A percentile compares a stretch with the other conserved stretches of the same genome.
Evolutionary conservation across 345 rosid species (phyloP).

Genomic region (Gossypium australe): DNA sequence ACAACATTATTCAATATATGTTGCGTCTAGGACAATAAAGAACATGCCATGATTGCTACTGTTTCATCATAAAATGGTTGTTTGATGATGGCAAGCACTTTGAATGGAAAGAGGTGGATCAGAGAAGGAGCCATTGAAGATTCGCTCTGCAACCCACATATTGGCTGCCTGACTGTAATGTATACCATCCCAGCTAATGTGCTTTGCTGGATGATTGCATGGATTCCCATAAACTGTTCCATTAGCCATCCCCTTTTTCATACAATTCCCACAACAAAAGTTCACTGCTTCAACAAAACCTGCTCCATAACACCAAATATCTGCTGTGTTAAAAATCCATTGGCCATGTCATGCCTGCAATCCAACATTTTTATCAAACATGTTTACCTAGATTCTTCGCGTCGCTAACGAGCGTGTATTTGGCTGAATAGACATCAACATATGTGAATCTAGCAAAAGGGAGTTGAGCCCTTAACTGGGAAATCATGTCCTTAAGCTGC

Average conservation of each 20-base stretch:
- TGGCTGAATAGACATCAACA: constrained; percentile 64
- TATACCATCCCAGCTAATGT: constrained; percentile 79
- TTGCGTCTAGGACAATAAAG: not conserved
- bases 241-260: constrained; percentile 49
- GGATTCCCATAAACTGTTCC: constrained; percentile 64
- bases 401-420: constrained; percentile 40
- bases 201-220: constrained; percentile 44
- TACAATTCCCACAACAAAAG: constrained; percentile 75
- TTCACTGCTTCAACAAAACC: constrained; percentile 61
- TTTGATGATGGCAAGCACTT: constrained; percentile 19
- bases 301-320: constrained; percentile 17
- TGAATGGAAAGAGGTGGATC: constrained; percentile 32
- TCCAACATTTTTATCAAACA: not conserved
- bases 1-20: not conserved
- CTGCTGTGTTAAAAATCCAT: not conserved
- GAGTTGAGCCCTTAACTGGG: constrained; percentile 36
- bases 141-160: constrained; percentile 35
- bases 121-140: constrained; percentile 47
- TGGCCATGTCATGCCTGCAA: not conserved
- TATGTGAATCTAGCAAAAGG: constrained; percentile 46
- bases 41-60: not conserved
- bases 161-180: constrained; percentile 66
- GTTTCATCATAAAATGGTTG: not conserved
- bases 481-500: constrained; percentile 50
- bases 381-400: constrained; percentile 49